Evolutionary conservation across 441 rosid genomes (phyloP), one percentile per base, ranked within the genome.

Genomic region (Mallotus repandus): DNA sequence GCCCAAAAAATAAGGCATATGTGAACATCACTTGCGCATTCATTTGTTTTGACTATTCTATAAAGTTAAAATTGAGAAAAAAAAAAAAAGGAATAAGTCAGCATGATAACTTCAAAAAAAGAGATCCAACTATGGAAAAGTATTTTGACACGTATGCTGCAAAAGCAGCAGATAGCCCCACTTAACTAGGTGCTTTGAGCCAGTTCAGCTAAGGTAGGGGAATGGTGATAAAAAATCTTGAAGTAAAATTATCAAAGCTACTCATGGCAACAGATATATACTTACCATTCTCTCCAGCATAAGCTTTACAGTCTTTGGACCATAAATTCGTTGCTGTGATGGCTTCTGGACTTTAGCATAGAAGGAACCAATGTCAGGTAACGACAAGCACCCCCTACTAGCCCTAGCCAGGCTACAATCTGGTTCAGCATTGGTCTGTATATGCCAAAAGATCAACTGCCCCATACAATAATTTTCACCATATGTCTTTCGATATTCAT

Each of bases 391-490:
- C 69, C 99, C 99, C 86, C 96, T 83, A 64, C 91, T 89, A 56
- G 88, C 85, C 81, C 79, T 89, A 70, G 84, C 86, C 80, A 96
- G 80, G 82, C 87, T 88, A 80, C 80, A 55, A 87, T 96, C 98
- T 45, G 99, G 98, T 52, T 92, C 89, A 10, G 83, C 68, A 81
- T 88, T 88, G 4, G 97, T 91, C 88, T 96, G 99, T 71, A 87
- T 76, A 78, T 96, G 89, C 99, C 99, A 96, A 83, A 85, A 96
- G 60, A 96, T 90, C 76, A 96, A 87, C 86, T 96, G 99, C 69
- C 98, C 99, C 54, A 96, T 79, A 80, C 99, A 96, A 81, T 92
- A 96, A 79, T 90, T 96, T 83, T 88, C 98, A 74, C 98, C 97
- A 64, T 96, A 96, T 15, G 89, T 86, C 85, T 91, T 96, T 77